Evolutionary conservation across 345 rosid species (phyloP).

Genomic region (Brassica rapa): DNA sequence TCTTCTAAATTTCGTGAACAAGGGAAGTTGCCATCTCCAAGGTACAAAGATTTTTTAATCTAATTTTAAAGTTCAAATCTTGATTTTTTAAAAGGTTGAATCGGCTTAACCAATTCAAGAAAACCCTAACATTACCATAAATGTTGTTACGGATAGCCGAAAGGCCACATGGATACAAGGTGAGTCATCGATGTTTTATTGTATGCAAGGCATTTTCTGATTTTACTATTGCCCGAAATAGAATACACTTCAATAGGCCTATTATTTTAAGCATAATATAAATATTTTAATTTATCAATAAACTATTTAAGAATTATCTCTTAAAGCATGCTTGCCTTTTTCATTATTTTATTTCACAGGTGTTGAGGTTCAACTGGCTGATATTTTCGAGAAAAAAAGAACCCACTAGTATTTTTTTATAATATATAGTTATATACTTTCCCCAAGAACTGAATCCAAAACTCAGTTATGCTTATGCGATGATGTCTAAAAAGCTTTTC

Average conservation of each 20-base stretch:
- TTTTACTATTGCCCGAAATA: conserved; percentile 44
- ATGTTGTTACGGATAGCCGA: conserved; percentile 38
- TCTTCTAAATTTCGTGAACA: background rate
- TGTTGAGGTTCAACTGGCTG: conserved; percentile 27
- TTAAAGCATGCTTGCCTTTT: conserved; percentile 22
- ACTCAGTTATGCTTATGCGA: conserved; percentile 25
- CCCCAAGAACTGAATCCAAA: conserved; percentile 26
- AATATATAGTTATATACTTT: background rate
- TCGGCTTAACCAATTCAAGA: conserved; percentile 38
- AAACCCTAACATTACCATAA: conserved; percentile 42
- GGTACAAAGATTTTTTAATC: background rate
- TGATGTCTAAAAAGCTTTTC: conserved; percentile 24
- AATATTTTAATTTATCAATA: background rate
- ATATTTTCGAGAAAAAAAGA: conserved; percentile 22
- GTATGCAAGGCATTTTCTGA: conserved; percentile 35
- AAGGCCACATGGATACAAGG: conserved; percentile 34
- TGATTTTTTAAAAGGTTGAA: background rate
- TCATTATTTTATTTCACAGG: conserved; percentile 29
- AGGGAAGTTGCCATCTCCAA: background rate
- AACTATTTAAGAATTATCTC: conserved; percentile 13
- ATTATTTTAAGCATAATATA: conserved; percentile 26
- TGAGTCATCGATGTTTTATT: conserved; percentile 40
- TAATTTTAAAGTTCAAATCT: background rate
- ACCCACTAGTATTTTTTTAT: conserved; percentile 27
- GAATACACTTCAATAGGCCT: conserved; percentile 49